Evolutionary conservation across 768 basidiomycete genomes (phyloP).

Genomic region (Amyloporia xantha): DNA sequence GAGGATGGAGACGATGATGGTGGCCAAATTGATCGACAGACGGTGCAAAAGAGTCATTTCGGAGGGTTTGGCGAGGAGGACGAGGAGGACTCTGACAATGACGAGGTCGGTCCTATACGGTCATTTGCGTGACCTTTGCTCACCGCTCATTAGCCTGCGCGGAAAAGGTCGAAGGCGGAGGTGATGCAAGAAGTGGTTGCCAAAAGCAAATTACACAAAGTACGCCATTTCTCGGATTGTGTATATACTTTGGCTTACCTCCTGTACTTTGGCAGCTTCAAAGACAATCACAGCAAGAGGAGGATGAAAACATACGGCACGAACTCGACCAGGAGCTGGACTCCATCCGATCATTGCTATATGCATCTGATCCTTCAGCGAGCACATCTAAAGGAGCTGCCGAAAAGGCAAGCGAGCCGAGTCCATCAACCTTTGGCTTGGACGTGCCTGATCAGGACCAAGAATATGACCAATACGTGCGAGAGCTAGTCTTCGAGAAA

Average conservation of each 20-base stretch:
- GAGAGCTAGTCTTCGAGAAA: slow-evolving; percentile 88
- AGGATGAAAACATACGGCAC: slow-evolving; percentile 79
- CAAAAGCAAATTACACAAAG: slow-evolving; percentile 96
- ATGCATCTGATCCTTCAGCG: slow-evolving; percentile 39
- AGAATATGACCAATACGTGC: slow-evolving; percentile 89
- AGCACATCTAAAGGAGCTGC: not conserved
- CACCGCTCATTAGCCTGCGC: slow-evolving; percentile 46
- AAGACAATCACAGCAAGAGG: slow-evolving; percentile 83
- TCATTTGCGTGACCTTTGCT: not conserved
- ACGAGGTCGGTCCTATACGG: slow-evolving; percentile 27
- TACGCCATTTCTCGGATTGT: slow-evolving; percentile 30
- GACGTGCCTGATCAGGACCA: slow-evolving; percentile 34
- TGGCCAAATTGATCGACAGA: slow-evolving; percentile 64
- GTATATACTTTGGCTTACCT: not conserved
- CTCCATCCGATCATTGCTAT: slow-evolving; percentile 69
- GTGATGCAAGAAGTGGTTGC: slow-evolving; percentile 98
- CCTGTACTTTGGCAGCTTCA: slow-evolving; percentile 44
- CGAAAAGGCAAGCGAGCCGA: not conserved
- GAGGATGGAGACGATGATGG: slow-evolving; percentile 48
- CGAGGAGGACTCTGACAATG: slow-evolving; percentile 44
- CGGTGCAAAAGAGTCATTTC: slow-evolving; percentile 71
- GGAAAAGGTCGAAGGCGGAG: slow-evolving; percentile 90
- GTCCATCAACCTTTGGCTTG: too few relatives aligned
- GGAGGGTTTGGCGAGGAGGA: slow-evolving; percentile 79
- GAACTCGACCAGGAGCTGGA: slow-evolving; percentile 87